Base-by-base conservation (phyloP, 768 basidiomycete species). In the Paxillus involutus region DNA sequence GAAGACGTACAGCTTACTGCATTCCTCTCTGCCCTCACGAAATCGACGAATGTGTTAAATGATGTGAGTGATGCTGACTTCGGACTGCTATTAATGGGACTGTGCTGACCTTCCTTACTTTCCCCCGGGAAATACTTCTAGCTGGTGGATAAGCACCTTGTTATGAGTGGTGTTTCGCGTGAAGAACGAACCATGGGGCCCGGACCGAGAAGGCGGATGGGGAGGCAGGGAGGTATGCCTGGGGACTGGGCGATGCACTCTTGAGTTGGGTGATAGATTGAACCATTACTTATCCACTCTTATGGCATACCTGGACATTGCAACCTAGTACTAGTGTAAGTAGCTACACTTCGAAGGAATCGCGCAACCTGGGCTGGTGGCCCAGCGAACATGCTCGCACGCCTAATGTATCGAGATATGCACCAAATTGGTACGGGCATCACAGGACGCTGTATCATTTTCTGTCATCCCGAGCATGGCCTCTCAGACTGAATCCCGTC, bases 1-100 rank as follows among this genome's bases (percentile, higher is more conserved):
- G 89, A 89, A 63, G 95, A 99, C 67, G 94, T 96, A 14, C 93
- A 97, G 56, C 75, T 99, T 29, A 97, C 94, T 1, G 86, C 89
- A 9, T 91, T 92, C 71, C 77, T 99, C 12, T 86, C 93, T 0
- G 83, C 86, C 13, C 71, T 99, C 54, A 98, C 95, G 7, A 95
- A 94, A 71, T 89, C 91, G 30, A 80, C 95, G 14, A 88, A 87
- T 59, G 82, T 87, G 10, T 71, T 98, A 53, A 98, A 95, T 67
- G 93, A 96, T 62, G 95, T 96, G 65, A 63, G 91, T 63, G 2
- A n/a, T 56, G 32, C 36, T 32, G 6, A 30, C 41, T 45, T 39
- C 16, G 47, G n/a, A 16, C 17, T 37, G 11, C 21, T 19, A 19
- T 17, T 12, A 17, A 7, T 8, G 36, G 11, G 17, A 40, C 30